A percentile compares a stretch with the other conserved stretches of the same genome.
Conservation (phyloP, 768 basidiomycete genomes). For the Rhizopogon salebrosus region DNA sequence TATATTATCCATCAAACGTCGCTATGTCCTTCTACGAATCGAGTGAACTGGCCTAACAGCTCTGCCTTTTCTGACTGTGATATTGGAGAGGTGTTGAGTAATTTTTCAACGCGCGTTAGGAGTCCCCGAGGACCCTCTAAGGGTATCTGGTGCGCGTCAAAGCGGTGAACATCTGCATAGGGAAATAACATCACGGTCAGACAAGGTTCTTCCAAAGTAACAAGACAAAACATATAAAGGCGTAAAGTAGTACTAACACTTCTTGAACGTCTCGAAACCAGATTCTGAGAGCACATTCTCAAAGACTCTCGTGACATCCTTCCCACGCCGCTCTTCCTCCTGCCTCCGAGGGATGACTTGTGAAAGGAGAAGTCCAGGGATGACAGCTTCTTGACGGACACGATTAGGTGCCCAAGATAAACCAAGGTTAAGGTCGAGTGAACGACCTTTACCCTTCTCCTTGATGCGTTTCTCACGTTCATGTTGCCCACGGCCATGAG, state of each 20-base stretch:
- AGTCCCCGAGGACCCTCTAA: conserved; percentile 73
- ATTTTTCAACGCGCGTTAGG: conserved; percentile 54
- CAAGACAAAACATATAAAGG: background rate
- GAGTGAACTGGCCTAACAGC: conserved; percentile 56
- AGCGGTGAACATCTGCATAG: conserved; percentile 60
- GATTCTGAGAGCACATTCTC: conserved; percentile 29
- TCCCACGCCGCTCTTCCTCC: conserved; percentile 16
- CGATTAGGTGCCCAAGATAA: conserved; percentile 69
- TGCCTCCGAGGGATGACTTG: conserved; percentile 11
- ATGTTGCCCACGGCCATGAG: conserved; percentile 12
- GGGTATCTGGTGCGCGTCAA: conserved; percentile 69
- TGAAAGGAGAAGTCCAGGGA: conserved; percentile 34
- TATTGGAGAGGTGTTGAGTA: conserved; percentile 48
- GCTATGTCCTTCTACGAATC: conserved; percentile 41
- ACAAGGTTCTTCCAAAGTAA: background rate
- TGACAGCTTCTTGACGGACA: conserved; percentile 60
- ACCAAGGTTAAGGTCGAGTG: conserved; percentile 64
- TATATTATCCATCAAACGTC: conserved; percentile 5
- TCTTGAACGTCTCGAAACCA: conserved; percentile 45
- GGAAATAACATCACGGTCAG: conserved; percentile 12
- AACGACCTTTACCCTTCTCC: conserved; percentile 54
- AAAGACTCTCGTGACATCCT: conserved; percentile 34
- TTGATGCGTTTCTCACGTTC: conserved; percentile 12
- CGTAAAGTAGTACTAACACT: conserved; percentile 41
- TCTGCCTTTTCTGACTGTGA: conserved; percentile 40